These are phyloP conservation scores for Mycena filopes DNA, from an alignment of 768 basidiomycete genomes.

Conservation along the genomic window DNA sequence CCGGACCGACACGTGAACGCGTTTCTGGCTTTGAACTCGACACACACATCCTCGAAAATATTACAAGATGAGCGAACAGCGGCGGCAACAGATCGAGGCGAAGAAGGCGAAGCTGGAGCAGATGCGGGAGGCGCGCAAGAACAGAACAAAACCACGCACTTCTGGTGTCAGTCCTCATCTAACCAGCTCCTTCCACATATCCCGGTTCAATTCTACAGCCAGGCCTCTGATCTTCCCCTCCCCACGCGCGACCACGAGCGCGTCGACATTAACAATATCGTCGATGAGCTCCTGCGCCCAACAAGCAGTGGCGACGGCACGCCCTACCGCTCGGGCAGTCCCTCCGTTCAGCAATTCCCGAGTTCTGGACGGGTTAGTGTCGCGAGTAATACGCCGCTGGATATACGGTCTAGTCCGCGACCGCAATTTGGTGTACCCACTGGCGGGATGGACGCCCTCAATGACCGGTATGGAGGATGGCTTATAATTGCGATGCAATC, in stretches of 20 bases:
- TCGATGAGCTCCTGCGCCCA: conserved; percentile 62
- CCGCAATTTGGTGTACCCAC: conserved; percentile 29
- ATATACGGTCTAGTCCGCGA: conserved; percentile 46
- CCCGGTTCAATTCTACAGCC: conserved; percentile 10
- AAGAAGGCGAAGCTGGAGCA: conserved; percentile 91
- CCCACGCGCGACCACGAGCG: conserved; percentile 59
- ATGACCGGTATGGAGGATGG: conserved; percentile 66
- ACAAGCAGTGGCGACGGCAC: conserved; percentile 75
- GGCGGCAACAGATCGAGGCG: conserved; percentile 89
- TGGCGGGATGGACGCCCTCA: conserved; percentile 67
- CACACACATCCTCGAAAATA: not conserved
- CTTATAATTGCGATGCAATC: not conserved
- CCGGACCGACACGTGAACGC: too few species aligned
- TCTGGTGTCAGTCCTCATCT: conserved; percentile 47
- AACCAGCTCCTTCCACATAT: conserved; percentile 7
- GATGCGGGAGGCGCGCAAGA: conserved; percentile 79
- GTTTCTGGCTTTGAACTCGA: too few species aligned
- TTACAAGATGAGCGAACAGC: conserved; percentile 65
- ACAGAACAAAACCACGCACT: conserved; percentile 63
- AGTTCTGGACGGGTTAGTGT: conserved; percentile 75
- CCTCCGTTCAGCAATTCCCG: conserved; percentile 39
- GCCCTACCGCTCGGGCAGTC: conserved; percentile 65
- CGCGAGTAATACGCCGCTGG: conserved; percentile 70
- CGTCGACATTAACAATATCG: conserved; percentile 74
- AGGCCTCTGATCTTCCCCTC: conserved; percentile 52